Base-by-base conservation (phyloP, 2,329 filamentous ascomycete genomes). In the Aciculosporium take region DNA sequence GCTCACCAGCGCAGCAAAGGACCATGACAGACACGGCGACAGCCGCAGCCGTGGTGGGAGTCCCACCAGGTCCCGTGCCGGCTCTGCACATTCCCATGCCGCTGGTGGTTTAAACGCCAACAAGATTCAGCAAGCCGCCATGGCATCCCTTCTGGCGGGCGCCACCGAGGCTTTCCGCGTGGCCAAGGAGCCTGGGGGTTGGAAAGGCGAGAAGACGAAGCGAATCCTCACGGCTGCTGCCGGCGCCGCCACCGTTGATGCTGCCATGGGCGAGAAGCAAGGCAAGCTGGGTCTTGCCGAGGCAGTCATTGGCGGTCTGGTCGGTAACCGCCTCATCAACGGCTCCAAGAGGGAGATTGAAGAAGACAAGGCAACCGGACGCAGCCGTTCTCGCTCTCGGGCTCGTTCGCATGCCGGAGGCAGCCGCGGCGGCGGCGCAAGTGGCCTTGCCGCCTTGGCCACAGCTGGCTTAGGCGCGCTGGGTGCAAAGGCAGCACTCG, bases 81-180 rank as follows among this genome's bases (percentile, higher is more conserved):
- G 72, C 18, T 74, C 74, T 44, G 71, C 72, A 48, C 64, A 68
- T 42, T 68, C 71, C 33, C 65, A 70, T 43, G 32, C 43, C 20
- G 31, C 23, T 13, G 43, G 37, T 17, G 67, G 67, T 31, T 59
- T 55, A 24, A 55, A 56, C 10, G 61, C 66, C 28, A 70, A 66
- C 51, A 84, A 84, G 52, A 74, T 85, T 36, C 79, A 87, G 50
- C 86, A 94, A 62, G 87, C 87, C 27, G 85, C 88, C 57, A 89
- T 91, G 67, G 88, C 89, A 27, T 91, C 88, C 17, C 69, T 95
- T 30, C 74, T 94, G 36, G 88, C 89, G 24, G 89, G 87, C 52
- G 89, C 88, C 31, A 83, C 87, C 41, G 88, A 95, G 61, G 89
- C 89, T 32, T 94, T 94, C 70, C 81, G 85, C 46, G 80, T 87